Evolutionary conservation across 1,284 basidiomycete species (phyloP), one percentile per base, ranked within the genome.

Genomic region (Xerocomus cyaneibrunnescens): DNA sequence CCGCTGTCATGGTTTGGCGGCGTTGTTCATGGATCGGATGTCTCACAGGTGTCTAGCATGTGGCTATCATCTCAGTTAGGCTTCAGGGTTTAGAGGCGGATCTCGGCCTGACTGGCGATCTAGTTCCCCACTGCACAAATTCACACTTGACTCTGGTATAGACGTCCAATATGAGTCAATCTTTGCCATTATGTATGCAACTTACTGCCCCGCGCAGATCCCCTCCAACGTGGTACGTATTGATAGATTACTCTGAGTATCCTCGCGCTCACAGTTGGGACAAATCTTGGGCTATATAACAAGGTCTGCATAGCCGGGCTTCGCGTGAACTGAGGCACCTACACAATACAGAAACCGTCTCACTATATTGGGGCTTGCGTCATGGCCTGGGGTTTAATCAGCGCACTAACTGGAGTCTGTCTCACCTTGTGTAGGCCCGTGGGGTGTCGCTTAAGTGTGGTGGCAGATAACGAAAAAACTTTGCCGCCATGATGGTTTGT

Each of bases 371-470:
- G 82, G 5, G 55, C 58, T 14, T 85, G 83, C 50, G 79, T 83
- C 16, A 70, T 84, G n/a, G 51, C 74, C 0, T 87, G 85, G 84
- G 84, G 85, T 8, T 53, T 86, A 14, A 80, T 77, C 2, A 85
- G 83, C 54, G 72, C 77, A 1, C 62, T 85, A 36, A 85, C 84
- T 19, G 84, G 83, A 13, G 81, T 84, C 62, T 27, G 74, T 67
- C 40, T 64, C 38, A 3, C 7, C 23, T 35, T n/a, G 32, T 22
- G 2, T 27, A 7, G n/a, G 19, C 9, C 8, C 6, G 2, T 28
- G 3, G 8, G n/a, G 1, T 30, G 8, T 27, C 8, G 17, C 22
- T 57, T n/a, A 64, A 1, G 14, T 46, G 14, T 22, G 2, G 36
- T 27, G 31, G 5, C 46, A 85, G 83, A 67, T 81, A 6, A 81